Evolutionary conservation across 1,139 yeast genomes (phyloP).

Genomic region (Scheffersomyces parashehatae): DNA sequence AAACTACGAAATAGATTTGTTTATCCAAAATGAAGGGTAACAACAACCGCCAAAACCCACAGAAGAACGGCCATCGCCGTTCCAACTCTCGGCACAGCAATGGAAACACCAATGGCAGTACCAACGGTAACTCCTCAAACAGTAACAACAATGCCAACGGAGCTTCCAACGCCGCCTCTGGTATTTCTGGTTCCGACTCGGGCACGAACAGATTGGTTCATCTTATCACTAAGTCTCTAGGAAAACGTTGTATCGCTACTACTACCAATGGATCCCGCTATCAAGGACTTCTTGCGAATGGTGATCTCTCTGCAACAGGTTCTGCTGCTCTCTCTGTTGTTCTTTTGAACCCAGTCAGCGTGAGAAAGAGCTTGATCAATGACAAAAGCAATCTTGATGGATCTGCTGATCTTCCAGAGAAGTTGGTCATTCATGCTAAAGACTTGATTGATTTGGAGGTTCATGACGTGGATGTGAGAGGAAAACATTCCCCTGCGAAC

Average conservation of each 20-base stretch:
- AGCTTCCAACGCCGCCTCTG: background rate
- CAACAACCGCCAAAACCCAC: conserved; percentile 2
- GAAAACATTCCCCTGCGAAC: conserved; percentile 14
- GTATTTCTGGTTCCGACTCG: background rate
- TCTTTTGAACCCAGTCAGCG: conserved; percentile 45
- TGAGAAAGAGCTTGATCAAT: conserved; percentile 33
- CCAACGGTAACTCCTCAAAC: conserved; percentile 6
- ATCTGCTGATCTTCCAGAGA: conserved; percentile 36
- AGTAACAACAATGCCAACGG: conserved; percentile 2
- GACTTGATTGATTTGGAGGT: conserved; percentile 67
- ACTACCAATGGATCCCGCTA: conserved; percentile 62
- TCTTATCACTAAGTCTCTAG: conserved; percentile 48
- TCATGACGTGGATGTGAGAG: conserved; percentile 38
- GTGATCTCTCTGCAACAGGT: conserved; percentile 22
- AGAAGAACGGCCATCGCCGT: conserved; percentile 28
- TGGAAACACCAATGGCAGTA: conserved; percentile 10
- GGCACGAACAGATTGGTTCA: conserved; percentile 2
- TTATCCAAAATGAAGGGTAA: no score
- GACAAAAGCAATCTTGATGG: conserved; percentile 33
- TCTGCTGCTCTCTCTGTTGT: conserved; percentile 49
- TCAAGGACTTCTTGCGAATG: conserved; percentile 55
- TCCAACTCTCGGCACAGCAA: conserved; percentile 22
- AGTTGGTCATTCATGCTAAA: conserved; percentile 53
- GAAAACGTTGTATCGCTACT: conserved; percentile 58
- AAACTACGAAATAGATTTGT: no score